Conservation (phyloP, 768 basidiomycete genomes). For the Cyclocybe aegerita region DNA sequence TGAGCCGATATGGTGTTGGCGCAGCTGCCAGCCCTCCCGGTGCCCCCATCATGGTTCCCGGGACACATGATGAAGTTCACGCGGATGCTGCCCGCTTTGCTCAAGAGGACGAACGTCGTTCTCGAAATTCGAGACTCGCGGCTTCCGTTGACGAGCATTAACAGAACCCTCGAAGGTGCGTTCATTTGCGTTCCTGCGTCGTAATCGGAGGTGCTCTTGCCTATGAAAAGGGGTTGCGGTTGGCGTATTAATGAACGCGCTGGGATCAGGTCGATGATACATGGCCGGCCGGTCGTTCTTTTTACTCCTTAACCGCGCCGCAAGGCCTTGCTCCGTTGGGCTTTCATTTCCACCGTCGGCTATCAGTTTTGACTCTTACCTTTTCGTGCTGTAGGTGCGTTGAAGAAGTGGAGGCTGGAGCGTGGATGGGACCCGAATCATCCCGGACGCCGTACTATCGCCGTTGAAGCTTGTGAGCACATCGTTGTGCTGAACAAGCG, state of each 20-base stretch:
- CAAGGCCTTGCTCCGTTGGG: constrained; percentile 4
- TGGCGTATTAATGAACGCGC: constrained; percentile 1
- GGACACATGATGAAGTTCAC: constrained; percentile 94
- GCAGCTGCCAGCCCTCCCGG: constrained; percentile 50
- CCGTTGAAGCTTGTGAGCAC: constrained; percentile 65
- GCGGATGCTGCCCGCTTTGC: constrained; percentile 68
- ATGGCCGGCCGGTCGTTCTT: constrained; percentile 8
- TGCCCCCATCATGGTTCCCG: constrained; percentile 90
- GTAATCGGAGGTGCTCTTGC: constrained; percentile 17
- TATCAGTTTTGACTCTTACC: constrained; percentile 21
- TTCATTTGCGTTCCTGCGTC: constrained; percentile 25
- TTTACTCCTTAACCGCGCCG: constrained; percentile 2
- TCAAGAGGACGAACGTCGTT: constrained; percentile 85
- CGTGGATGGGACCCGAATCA: constrained; percentile 56
- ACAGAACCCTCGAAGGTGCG: constrained; percentile 83
- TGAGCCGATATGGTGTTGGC: constrained; percentile 28
- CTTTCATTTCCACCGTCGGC: constrained; percentile 19
- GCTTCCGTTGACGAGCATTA: constrained; percentile 91
- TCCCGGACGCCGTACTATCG: constrained; percentile 36
- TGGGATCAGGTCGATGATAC: constrained; percentile 4
- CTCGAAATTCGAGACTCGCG: constrained; percentile 94
- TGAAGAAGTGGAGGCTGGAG: constrained; percentile 68
- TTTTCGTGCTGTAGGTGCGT: constrained; percentile 42
- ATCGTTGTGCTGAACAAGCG: constrained; percentile 92
- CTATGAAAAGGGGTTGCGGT: constrained; percentile 1